Conservation (phyloP, 1,284 basidiomycete genomes). For the Salmacisia buchloeana region DNA sequence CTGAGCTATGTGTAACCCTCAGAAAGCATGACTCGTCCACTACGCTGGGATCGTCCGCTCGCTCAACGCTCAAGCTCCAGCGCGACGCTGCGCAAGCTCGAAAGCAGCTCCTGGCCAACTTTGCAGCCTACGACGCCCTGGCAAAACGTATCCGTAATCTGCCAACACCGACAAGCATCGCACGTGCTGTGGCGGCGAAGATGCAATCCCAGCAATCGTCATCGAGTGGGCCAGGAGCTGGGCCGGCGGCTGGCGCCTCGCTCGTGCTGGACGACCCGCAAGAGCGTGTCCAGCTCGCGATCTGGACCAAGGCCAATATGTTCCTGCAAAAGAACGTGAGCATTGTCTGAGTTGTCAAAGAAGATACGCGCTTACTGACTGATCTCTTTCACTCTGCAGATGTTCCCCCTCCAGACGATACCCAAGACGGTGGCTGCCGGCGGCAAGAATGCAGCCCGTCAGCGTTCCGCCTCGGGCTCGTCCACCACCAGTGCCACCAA, state of each 20-base stretch:
- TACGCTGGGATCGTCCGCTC: constrained; percentile 20
- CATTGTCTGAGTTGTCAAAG: background rate
- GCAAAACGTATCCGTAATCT: constrained; percentile 75
- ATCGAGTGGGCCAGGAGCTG: background rate
- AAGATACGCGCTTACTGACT: constrained; percentile 53
- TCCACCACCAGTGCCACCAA: constrained; percentile 10
- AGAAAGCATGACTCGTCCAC: constrained; percentile 37
- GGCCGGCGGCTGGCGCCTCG: constrained; percentile 8
- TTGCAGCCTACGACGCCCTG: constrained; percentile 79
- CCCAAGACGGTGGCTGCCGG: constrained; percentile 56
- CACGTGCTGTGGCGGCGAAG: background rate
- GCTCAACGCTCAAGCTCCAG: constrained; percentile 32
- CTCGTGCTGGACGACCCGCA: constrained; percentile 58
- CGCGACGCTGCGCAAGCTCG: constrained; percentile 64
- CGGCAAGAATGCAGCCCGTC: constrained; percentile 10
- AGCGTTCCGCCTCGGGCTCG: constrained; percentile 16
- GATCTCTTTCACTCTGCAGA: constrained; percentile 56
- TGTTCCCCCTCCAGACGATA: constrained; percentile 56
- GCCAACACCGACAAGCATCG: constrained; percentile 49
- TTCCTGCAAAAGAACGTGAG: constrained; percentile 88
- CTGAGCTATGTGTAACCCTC: background rate
- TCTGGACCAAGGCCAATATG: constrained; percentile 68
- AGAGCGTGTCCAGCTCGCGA: constrained; percentile 73
- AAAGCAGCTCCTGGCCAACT: constrained; percentile 73
- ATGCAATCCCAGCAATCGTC: background rate